Evolutionary conservation across 148 eudicot species (phyloP).

Genomic region (Fagopyrum tataricum): DNA sequence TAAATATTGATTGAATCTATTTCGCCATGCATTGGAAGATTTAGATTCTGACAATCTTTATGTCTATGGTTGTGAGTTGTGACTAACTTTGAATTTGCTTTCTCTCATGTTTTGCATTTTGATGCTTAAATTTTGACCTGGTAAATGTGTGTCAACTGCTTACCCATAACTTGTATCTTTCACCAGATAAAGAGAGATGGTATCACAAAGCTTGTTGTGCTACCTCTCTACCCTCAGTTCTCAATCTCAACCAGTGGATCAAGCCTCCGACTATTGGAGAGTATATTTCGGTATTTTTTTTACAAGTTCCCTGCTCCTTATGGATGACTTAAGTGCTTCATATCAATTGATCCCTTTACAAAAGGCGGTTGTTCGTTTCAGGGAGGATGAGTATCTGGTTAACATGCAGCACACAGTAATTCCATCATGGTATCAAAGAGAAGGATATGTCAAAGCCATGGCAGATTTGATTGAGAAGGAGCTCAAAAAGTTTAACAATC

Average conservation of each 20-base stretch:
- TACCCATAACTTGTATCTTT: conserved; percentile 3
- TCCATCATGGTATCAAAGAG: conserved; percentile 99
- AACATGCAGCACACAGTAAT: conserved; percentile 98
- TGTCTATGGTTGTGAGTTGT: no score
- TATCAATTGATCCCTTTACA: background rate
- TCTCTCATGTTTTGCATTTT: no score
- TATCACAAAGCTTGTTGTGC: conserved; percentile 90
- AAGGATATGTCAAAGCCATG: conserved; percentile 92
- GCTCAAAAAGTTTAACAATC: conserved; percentile 46
- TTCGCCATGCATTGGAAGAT: no score
- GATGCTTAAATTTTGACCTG: no score
- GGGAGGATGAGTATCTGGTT: conserved; percentile 94
- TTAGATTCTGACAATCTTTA: no score
- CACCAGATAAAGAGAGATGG: conserved; percentile 77
- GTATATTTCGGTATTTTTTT: conserved; percentile 67
- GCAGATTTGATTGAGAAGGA: conserved; percentile 76
- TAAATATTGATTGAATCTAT: no score
- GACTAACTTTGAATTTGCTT: no score
- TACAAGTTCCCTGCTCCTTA: background rate
- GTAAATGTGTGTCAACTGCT: background rate
- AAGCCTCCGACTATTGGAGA: conserved; percentile 88
- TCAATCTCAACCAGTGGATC: conserved; percentile 99
- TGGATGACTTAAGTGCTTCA: background rate
- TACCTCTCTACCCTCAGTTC: conserved; percentile 96
- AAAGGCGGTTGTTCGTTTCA: conserved; percentile 16